Evolutionary conservation across 2,329 filamentous ascomycete genomes (phyloP).

Genomic region (Aspergillus quadricinctus): DNA sequence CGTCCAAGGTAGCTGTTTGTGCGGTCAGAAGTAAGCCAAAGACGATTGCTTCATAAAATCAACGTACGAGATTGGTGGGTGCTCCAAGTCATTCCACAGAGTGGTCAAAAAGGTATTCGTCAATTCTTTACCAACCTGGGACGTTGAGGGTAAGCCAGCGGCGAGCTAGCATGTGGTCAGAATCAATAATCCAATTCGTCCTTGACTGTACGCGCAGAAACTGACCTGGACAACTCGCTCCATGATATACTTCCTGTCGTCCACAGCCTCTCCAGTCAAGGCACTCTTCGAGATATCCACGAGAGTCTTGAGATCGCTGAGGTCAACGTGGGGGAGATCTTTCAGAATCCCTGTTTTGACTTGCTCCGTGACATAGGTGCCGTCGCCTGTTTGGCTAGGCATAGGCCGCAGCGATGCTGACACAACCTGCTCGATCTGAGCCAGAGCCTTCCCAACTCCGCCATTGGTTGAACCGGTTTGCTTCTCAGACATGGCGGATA

Average conservation of each 20-base stretch:
- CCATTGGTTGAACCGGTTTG: conserved; percentile 20
- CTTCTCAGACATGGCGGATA: conserved; percentile 17
- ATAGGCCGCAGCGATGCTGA: conserved; percentile 40
- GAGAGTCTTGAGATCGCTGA: conserved; percentile 42
- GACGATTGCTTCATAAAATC: conserved; percentile 19
- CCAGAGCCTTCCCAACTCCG: conserved; percentile 33
- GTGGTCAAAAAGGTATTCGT: conserved; percentile 51
- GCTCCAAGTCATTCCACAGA: conserved; percentile 53
- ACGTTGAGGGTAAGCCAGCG: conserved; percentile 34
- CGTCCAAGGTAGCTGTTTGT: conserved; percentile 33
- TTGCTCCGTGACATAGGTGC: conserved; percentile 34
- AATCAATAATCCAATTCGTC: background rate
- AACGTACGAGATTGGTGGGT: conserved; percentile 50
- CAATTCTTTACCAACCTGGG: conserved; percentile 32
- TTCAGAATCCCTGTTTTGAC: conserved; percentile 33
- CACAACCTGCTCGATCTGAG: conserved; percentile 37
- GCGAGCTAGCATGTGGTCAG: conserved; percentile 26
- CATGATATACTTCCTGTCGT: conserved; percentile 62
- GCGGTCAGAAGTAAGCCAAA: conserved; percentile 10
- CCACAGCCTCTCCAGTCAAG: conserved; percentile 48
- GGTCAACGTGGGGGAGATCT: conserved; percentile 47
- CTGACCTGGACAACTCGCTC: conserved; percentile 50
- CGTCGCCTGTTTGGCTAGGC: conserved; percentile 39
- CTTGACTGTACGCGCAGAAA: background rate
- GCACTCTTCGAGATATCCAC: conserved; percentile 39